Percentiles rank a stretch among this genome's conserved stretches.
Conservation (phyloP, 2,329 filamentous ascomycete genomes). For the Aureobasidium melanogenum region DNA sequence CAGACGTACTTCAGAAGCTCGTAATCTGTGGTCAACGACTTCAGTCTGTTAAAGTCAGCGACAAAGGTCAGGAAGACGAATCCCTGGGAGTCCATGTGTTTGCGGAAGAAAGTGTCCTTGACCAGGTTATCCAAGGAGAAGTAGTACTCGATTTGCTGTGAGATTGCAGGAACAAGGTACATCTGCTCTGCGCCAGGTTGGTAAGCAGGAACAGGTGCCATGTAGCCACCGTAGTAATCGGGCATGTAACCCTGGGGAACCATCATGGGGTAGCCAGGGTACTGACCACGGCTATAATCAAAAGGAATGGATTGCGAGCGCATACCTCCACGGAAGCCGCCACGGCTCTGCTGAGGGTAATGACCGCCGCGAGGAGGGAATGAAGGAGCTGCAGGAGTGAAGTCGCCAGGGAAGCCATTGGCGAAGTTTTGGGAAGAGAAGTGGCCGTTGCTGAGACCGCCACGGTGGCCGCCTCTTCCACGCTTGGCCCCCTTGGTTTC, state of each 20-base stretch:
- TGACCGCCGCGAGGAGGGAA: slow-evolving; percentile 23
- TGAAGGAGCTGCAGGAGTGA: slow-evolving; percentile 17
- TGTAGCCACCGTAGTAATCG: slow-evolving; percentile 46
- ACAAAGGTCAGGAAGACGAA: slow-evolving; percentile 77
- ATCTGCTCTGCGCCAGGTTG: slow-evolving; percentile 50
- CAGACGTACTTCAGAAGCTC: slow-evolving; percentile 68
- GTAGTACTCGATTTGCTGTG: slow-evolving; percentile 71
- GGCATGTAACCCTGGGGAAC: slow-evolving; percentile 10
- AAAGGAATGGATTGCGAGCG: slow-evolving; percentile 56
- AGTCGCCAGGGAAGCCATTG: slow-evolving; percentile 19
- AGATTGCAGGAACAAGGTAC: slow-evolving; percentile 49
- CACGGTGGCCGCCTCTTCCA: slow-evolving; percentile 24
- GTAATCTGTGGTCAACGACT: slow-evolving; percentile 60
- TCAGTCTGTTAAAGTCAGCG: slow-evolving; percentile 77
- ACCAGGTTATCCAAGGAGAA: slow-evolving; percentile 93
- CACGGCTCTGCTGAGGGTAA: slow-evolving; percentile 25
- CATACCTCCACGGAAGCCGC: slow-evolving; percentile 41
- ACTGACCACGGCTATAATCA: slow-evolving; percentile 38
- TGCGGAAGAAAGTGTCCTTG: slow-evolving; percentile 83
- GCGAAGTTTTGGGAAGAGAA: slow-evolving; percentile 22
- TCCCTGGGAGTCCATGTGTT: slow-evolving; percentile 90
- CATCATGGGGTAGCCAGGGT: slow-evolving; percentile 19
- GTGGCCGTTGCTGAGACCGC: slow-evolving; percentile 24
- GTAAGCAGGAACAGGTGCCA: slow-evolving; percentile 51
- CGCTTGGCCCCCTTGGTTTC: slow-evolving; percentile 17